phyloP scores from a whole-genome alignment of 2,329 filamentous ascomycete species.

The Bipolaris cookei region DNA sequence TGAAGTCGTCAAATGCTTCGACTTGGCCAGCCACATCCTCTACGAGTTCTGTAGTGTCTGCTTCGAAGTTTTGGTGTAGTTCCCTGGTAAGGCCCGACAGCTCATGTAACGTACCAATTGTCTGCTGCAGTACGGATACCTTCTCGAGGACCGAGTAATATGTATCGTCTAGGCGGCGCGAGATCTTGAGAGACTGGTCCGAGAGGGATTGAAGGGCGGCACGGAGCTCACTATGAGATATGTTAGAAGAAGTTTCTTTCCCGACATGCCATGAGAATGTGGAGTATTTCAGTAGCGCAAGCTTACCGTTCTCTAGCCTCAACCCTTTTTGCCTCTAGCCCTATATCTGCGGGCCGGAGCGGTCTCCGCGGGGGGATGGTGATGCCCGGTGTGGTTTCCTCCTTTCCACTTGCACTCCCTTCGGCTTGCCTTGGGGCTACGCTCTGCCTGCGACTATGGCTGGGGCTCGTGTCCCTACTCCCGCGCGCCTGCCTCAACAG shows the following conservation, averaged over 20 bases:
- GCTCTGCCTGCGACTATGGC: slow-evolving; percentile 40
- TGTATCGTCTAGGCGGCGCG: slow-evolving; percentile 71
- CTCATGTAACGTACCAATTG: slow-evolving; percentile 68
- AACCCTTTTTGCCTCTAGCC: slow-evolving; percentile 43
- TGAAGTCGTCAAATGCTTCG: slow-evolving; percentile 66
- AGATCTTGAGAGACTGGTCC: slow-evolving; percentile 66
- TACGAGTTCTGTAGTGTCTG: slow-evolving; percentile 65
- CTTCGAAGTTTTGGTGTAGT: slow-evolving; percentile 64
- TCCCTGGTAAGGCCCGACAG: slow-evolving; percentile 67
- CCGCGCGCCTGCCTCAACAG: slow-evolving; percentile 48
- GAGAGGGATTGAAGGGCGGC: slow-evolving; percentile 57
- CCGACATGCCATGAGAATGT: not conserved
- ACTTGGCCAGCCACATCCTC: slow-evolving; percentile 67
- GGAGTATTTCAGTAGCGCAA: not conserved
- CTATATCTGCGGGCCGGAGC: slow-evolving; percentile 50
- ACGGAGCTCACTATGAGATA: slow-evolving; percentile 46
- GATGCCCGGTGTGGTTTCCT: slow-evolving; percentile 17
- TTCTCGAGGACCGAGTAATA: slow-evolving; percentile 78
- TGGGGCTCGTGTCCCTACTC: slow-evolving; percentile 40
- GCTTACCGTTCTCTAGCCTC: slow-evolving; percentile 50
- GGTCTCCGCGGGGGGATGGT: slow-evolving; percentile 30
- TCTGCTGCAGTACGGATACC: slow-evolving; percentile 67
- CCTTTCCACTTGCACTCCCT: slow-evolving; percentile 14
- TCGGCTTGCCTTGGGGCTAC: slow-evolving; percentile 22
- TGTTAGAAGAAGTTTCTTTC: slow-evolving; percentile 21